Percentiles rank a stretch among this genome's conserved stretches.
These are phyloP conservation scores for Ochromonas danica DNA, from an alignment of 108 stramenopile species.

Conservation along the genomic window DNA sequence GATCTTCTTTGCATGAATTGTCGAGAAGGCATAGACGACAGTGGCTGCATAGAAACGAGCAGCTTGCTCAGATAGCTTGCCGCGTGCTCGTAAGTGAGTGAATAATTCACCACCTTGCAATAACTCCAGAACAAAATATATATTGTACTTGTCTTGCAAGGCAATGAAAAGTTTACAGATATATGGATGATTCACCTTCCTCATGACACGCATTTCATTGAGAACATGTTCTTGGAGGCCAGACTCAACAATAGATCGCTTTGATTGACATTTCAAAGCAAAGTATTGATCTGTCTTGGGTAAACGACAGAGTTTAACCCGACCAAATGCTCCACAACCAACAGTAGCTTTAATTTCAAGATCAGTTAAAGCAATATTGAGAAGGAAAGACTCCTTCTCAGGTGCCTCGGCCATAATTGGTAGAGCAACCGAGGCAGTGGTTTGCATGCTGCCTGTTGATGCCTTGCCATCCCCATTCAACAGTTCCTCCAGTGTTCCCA, in stretches of 20 bases:
- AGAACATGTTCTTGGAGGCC: slow-evolving; percentile 55
- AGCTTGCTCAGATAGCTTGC: slow-evolving; percentile 53
- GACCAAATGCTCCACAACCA: slow-evolving; percentile 71
- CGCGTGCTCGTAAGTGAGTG: slow-evolving; percentile 50
- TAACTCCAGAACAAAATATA: slow-evolving; percentile 70
- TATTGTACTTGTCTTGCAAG: slow-evolving; percentile 60
- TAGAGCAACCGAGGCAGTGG: not conserved
- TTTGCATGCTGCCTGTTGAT: not conserved
- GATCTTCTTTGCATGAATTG: slow-evolving; percentile 65
- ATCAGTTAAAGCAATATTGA: slow-evolving; percentile 48
- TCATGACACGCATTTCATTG: slow-evolving; percentile 58
- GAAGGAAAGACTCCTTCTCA: not conserved
- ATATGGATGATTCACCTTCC: slow-evolving; percentile 58
- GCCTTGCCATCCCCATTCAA: slow-evolving; percentile 30
- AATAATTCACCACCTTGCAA: slow-evolving; percentile 76
- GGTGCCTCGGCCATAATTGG: not conserved
- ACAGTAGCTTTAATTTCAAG: slow-evolving; percentile 59
- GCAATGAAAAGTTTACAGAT: slow-evolving; percentile 56
- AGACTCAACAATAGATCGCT: slow-evolving; percentile 52
- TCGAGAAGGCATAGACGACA: slow-evolving; percentile 63
- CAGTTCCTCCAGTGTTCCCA: slow-evolving; percentile 69
- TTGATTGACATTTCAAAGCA: slow-evolving; percentile 61
- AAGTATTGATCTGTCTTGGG: slow-evolving; percentile 44
- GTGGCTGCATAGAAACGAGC: slow-evolving; percentile 45
- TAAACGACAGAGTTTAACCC: slow-evolving; percentile 53